phyloP scores from a whole-genome alignment of 2,329 filamentous ascomycete species.

The Triangularia setosa region DNA sequence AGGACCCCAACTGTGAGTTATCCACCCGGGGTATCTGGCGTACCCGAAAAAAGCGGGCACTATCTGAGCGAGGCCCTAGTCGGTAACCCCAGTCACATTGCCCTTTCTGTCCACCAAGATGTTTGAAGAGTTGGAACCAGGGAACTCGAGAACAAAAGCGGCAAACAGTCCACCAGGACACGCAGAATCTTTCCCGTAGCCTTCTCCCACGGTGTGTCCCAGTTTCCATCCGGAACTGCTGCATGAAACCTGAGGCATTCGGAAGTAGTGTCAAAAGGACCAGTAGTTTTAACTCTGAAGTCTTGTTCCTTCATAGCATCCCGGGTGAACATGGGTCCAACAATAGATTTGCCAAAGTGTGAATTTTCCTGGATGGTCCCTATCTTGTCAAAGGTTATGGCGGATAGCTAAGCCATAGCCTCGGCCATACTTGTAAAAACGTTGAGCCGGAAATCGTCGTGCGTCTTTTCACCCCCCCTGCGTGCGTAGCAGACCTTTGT shows the following conservation, averaged over 20 bases:
- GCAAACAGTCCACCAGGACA: no score
- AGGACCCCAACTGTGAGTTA: conserved; percentile 13
- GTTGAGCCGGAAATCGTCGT: conserved; percentile 10
- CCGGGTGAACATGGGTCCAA: not conserved
- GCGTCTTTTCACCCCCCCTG: no score
- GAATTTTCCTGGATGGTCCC: not conserved
- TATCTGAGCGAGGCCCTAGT: conserved; percentile 39
- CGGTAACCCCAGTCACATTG: conserved; percentile 34
- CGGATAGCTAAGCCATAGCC: not conserved
- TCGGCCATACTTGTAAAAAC: conserved; percentile 9
- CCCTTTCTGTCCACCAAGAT: conserved; percentile 37
- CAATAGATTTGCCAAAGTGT: not conserved
- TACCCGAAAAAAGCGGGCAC: conserved; percentile 36
- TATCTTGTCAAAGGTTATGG: not conserved
- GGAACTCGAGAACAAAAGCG: conserved; percentile 18
- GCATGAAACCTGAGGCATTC: not conserved
- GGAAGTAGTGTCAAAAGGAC: conserved; percentile 1
- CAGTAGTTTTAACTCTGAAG: not conserved
- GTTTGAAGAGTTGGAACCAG: conserved; percentile 31
- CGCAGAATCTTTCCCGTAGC: no score
- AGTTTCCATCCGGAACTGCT: not conserved
- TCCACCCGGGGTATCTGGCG: conserved; percentile 7
- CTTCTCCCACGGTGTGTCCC: not conserved
- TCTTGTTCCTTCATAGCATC: not conserved
- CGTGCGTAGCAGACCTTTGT: conserved; percentile 12